phyloP scores from a whole-genome alignment of 176 grass and related monocot species.

The Zoysia japonica region DNA sequence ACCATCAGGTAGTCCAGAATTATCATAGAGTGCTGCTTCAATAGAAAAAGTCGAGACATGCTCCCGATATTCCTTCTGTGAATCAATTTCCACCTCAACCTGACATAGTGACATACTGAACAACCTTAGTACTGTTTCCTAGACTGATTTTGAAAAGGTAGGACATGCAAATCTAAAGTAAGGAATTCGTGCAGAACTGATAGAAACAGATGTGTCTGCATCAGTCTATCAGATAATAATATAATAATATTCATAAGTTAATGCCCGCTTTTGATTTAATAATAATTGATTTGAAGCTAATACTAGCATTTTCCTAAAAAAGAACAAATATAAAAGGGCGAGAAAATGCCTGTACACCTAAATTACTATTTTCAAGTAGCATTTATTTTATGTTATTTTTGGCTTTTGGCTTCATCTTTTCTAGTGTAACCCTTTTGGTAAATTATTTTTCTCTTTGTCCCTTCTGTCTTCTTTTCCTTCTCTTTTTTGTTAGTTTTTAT shows the following conservation, averaged over 20 bases:
- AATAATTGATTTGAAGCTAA: constrained; percentile 9
- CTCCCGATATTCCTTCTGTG: constrained; percentile 52
- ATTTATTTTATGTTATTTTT: not conserved
- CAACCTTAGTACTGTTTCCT: constrained; percentile 9
- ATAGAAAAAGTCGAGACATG: constrained; percentile 60
- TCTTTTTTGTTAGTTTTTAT: too few relatives aligned
- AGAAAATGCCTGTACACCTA: not conserved
- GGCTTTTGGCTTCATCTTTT: too few relatives aligned
- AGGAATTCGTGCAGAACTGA: not conserved
- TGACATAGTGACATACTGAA: constrained; percentile 53
- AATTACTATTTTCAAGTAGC: not conserved
- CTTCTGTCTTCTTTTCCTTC: too few relatives aligned
- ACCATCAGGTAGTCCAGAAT: constrained; percentile 46
- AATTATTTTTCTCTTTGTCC: too few relatives aligned
- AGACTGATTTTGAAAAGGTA: not conserved
- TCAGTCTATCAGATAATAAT: not conserved
- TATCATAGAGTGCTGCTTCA: constrained; percentile 85
- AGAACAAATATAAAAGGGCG: not conserved
- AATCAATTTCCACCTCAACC: constrained; percentile 95
- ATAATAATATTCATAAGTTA: constrained; percentile 10
- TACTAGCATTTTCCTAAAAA: constrained; percentile 3
- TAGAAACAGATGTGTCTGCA: not conserved
- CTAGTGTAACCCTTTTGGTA: too few relatives aligned
- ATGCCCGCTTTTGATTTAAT: not conserved
- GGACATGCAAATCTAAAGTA: not conserved